Percentiles rank a stretch among this genome's conserved stretches.
These are phyloP conservation scores for Hypomontagnella monticulosa DNA, from an alignment of 495 filamentous ascomycete species.

Conservation along the genomic window DNA sequence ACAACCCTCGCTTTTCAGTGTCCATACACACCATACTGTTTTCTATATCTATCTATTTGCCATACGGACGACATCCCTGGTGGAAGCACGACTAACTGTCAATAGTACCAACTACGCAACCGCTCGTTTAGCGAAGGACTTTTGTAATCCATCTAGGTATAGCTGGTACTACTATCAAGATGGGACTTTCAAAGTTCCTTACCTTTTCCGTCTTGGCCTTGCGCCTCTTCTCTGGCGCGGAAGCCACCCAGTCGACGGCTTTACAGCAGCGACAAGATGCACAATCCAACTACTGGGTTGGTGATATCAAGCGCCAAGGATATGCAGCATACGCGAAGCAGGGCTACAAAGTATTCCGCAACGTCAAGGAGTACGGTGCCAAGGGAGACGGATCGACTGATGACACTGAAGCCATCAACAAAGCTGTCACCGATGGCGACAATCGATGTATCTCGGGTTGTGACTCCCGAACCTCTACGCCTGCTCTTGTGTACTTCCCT, in stretches of 20 bases:
- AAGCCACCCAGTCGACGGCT: slow-evolving; percentile 44
- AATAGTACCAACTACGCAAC: slow-evolving; percentile 18
- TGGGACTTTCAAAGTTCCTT: slow-evolving; percentile 54
- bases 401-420: slow-evolving; percentile 90
- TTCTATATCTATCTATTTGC: slow-evolving; percentile 1
- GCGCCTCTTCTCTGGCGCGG: slow-evolving; percentile 47
- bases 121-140: slow-evolving; percentile 21
- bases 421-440: slow-evolving; percentile 74
- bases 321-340: slow-evolving; percentile 66
- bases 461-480: slow-evolving; percentile 80
- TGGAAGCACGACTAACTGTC: slow-evolving; percentile 25
- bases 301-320: slow-evolving; percentile 75
- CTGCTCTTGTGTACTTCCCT: slow-evolving; percentile 83
- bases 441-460: slow-evolving; percentile 80
- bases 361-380: slow-evolving; percentile 86
- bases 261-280: slow-evolving; percentile 36
- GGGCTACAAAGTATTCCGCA: slow-evolving; percentile 81
- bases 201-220: slow-evolving; percentile 49
- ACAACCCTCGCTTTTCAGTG: slow-evolving; percentile 5
- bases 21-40: background rate
- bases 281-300: slow-evolving; percentile 74
- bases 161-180: slow-evolving; percentile 56
- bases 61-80: slow-evolving; percentile 11
- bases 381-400: slow-evolving; percentile 82
- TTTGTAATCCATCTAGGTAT: slow-evolving; percentile 39